Base-by-base conservation (phyloP, 164 flowering plant species). In the Aristolochia fimbriata region DNA sequence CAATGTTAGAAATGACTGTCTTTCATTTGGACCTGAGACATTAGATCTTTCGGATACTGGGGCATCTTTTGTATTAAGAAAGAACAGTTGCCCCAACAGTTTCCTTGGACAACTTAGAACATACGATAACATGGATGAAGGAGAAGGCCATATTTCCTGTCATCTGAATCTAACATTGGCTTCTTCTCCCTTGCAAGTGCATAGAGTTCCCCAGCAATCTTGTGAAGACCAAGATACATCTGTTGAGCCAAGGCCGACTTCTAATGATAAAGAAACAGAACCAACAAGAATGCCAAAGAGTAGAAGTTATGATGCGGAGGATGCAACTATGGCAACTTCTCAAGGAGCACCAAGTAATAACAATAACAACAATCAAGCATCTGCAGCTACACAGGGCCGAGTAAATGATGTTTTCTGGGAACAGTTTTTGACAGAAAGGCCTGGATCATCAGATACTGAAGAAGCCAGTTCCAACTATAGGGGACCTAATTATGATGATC, bases 391-490 rank as follows among this genome's bases (percentile, higher is more conserved):
- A 51, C 84, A 69, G 58, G 78, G 66, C 51, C 74, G 80, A 65
- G 96, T 80, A 16, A 93, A 93, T 68, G 99, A 93, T 78, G 80
- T 75, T 8, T 91, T 91, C 71, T 91, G 98, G 98, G 98, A 88
- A 73, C 96, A 85, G 64, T 92, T 85, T 50, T 77, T 91, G 15
- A 87, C 98, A 13, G 98, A 92, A 75, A 85, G 87, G 65, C 98
- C 98, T 6, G 98, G 91, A 15, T 78, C 82, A 61, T 71, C 89
- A 2, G 95, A 92, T 27, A 83, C 76, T 68, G 97, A 92, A 77
- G 96, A 86, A 70, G 88, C 98, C 12, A 83, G 84, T 67, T 89
- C 93, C 20, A 70, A 51, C 58, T 72, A 76, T 51, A 66, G 83
- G 65, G 73, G 66, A 22, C 73, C 70, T 56, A 58, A 70, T 8